Evolutionary conservation across 2,329 filamentous ascomycete genomes (phyloP).

Genomic region (Chaetoscypha palmicola): DNA sequence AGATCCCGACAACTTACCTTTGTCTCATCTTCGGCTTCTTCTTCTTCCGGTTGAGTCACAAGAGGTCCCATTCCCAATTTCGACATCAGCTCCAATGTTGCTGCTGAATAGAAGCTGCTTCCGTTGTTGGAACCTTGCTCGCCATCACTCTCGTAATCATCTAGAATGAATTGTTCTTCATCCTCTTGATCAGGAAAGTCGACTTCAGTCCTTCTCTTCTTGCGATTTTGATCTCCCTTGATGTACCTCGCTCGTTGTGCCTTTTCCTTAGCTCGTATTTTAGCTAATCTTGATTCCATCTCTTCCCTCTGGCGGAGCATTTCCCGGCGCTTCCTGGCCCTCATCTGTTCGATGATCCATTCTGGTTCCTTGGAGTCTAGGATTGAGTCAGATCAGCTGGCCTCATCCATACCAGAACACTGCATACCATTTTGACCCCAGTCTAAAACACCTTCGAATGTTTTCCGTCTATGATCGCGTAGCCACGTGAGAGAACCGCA

Average conservation of each 20-base stretch:
- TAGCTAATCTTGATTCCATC: conserved; percentile 51
- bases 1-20: conserved; percentile 35
- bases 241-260: conserved; percentile 41
- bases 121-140: conserved; percentile 35
- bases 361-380: conserved; percentile 53
- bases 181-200: conserved; percentile 25
- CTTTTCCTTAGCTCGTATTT: conserved; percentile 50
- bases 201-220: conserved; percentile 36
- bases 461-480: conserved; percentile 52
- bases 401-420: not conserved
- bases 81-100: conserved; percentile 56
- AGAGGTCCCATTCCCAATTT: conserved; percentile 38
- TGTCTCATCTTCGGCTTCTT: conserved; percentile 48
- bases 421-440: conserved; percentile 19
- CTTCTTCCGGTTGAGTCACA: conserved; percentile 35
- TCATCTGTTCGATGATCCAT: conserved; percentile 61
- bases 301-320: conserved; percentile 50
- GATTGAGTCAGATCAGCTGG: conserved; percentile 8
- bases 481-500: conserved; percentile 68
- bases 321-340: conserved; percentile 46
- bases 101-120: conserved; percentile 46
- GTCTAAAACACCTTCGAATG: conserved; percentile 29
- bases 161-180: conserved; percentile 54
- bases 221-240: conserved; percentile 39
- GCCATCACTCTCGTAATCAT: conserved; percentile 61